phyloP scores from a whole-genome alignment of 1,139 yeast genomes.

The Hyphopichia fennica region DNA sequence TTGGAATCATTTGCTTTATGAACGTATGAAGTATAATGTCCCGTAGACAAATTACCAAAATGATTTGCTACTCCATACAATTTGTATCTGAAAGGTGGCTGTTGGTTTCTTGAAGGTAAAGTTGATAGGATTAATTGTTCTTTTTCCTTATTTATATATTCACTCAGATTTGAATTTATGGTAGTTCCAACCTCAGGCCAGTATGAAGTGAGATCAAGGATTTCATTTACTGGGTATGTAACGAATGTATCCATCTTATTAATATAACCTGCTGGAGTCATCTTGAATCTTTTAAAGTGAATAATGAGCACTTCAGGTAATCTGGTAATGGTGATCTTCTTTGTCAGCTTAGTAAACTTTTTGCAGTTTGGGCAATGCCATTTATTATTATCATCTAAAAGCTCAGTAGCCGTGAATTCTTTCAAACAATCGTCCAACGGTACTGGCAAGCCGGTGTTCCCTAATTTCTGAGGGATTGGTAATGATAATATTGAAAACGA shows the following conservation, averaged over 20 bases:
- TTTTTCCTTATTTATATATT: slow-evolving; percentile 31
- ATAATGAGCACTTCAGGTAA: slow-evolving; percentile 71
- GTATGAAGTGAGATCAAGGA: slow-evolving; percentile 67
- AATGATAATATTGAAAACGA: slow-evolving; percentile 75
- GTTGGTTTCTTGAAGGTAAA: slow-evolving; percentile 72
- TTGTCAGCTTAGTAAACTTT: slow-evolving; percentile 62
- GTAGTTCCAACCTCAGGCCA: slow-evolving; percentile 64
- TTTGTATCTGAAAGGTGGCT: slow-evolving; percentile 76
- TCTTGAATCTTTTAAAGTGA: slow-evolving; percentile 77
- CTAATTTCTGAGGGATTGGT: slow-evolving; percentile 58
- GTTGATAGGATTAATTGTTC: slow-evolving; percentile 47
- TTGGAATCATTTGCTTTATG: slow-evolving; percentile 47
- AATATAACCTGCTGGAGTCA: slow-evolving; percentile 42
- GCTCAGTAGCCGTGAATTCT: slow-evolving; percentile 66
- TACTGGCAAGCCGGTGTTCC: slow-evolving; percentile 22
- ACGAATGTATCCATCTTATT: slow-evolving; percentile 65
- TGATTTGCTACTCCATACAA: slow-evolving; percentile 90
- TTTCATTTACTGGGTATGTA: slow-evolving; percentile 55
- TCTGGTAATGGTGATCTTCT: slow-evolving; percentile 67
- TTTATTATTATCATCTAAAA: slow-evolving; percentile 76
- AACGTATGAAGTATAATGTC: slow-evolving; percentile 90
- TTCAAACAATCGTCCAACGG: slow-evolving; percentile 65
- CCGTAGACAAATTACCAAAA: slow-evolving; percentile 76
- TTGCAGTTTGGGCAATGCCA: slow-evolving; percentile 91
- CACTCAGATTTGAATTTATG: slow-evolving; percentile 17